phyloP scores from a whole-genome alignment of 768 basidiomycete genomes.

The Dioszegia crocea region DNA sequence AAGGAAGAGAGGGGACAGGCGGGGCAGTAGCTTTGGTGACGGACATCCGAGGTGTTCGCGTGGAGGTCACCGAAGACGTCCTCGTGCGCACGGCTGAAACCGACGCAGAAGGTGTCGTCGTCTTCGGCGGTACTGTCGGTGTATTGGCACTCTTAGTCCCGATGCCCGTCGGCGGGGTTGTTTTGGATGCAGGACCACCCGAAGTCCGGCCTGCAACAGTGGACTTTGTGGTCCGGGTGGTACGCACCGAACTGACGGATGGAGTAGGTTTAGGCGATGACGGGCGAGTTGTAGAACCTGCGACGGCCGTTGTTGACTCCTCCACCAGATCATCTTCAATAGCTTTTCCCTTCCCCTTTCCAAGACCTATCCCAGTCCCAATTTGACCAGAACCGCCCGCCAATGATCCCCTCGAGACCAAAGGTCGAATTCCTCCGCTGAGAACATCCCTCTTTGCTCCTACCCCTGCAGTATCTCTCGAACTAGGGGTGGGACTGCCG shows the following conservation, averaged over 20 bases:
- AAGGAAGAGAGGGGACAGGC: not conserved
- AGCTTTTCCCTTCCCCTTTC: not conserved
- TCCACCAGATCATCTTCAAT: too few relatives aligned
- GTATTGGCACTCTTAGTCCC: not conserved
- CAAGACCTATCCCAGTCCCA: not conserved
- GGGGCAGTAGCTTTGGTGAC: too few relatives aligned
- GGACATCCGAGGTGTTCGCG: too few relatives aligned
- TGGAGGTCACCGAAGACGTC: too few relatives aligned
- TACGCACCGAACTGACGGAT: constrained; percentile 17
- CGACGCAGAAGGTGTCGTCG: too few relatives aligned
- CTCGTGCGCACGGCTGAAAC: too few relatives aligned
- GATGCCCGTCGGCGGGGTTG: not conserved
- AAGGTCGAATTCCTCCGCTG: constrained; percentile 11
- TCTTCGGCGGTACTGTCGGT: not conserved
- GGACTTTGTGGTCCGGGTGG: constrained; percentile 17
- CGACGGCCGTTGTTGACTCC: not conserved
- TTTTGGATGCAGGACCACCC: not conserved
- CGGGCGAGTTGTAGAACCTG: not conserved
- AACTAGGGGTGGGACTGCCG: constrained; percentile 11
- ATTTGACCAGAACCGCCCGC: too few relatives aligned
- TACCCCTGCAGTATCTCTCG: not conserved
- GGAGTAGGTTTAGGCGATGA: constrained; percentile 3
- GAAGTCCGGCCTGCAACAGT: not conserved
- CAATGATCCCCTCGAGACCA: constrained; percentile 9
- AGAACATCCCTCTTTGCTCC: constrained; percentile 1